Base-by-base conservation (phyloP, 176 grass and related monocot genomes). In the Triticum monococcum region DNA sequence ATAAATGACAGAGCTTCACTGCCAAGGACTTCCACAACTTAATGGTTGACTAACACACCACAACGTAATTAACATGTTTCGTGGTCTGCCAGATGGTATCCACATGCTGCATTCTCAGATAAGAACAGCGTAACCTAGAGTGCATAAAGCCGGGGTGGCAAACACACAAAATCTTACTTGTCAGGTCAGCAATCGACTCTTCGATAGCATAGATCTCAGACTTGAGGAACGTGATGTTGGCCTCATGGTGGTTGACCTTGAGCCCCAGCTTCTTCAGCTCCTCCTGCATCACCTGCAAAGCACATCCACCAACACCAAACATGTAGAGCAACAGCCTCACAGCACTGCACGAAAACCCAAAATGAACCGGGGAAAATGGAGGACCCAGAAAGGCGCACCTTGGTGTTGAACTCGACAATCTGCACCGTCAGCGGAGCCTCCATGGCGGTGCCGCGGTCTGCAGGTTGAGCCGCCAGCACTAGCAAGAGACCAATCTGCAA, bases 221-320 rank as follows among this genome's bases (percentile, higher is more conserved):
- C 18, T 92, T 95, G 80, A 98, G 85, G 81, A 92, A 86, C 68
- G 68, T 90, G 32, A 95, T 72, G 83, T 92, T 92, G 41, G 91
- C 78, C 56, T 98, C 93, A 37, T 98, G 89, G 82, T 95, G 89
- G 57, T 90, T 89, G 78, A 92, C 82, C 81, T 92, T 87, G 76
- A 92, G 72, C 9, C 72, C 91, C 45, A 95, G 70, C 80, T 79
- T 93, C 41, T 92, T 62, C 45, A 98, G 31, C 52, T 93, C 89
- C 13, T 93, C 89, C 85, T 98, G 80, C 89, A 95, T 80, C 46
- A 22, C 70, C 95, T 98, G 85, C 67, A 92, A 81, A 56, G 36
- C n/a, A 68, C 26, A 88, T 26, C 3, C 25, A 68, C 41, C 41
- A 65, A 81, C 14, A 54, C 11, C 54, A 63, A 63, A 65, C 23